Conservation (phyloP, 495 filamentous ascomycete species). For the Xeromyces bisporus region DNA sequence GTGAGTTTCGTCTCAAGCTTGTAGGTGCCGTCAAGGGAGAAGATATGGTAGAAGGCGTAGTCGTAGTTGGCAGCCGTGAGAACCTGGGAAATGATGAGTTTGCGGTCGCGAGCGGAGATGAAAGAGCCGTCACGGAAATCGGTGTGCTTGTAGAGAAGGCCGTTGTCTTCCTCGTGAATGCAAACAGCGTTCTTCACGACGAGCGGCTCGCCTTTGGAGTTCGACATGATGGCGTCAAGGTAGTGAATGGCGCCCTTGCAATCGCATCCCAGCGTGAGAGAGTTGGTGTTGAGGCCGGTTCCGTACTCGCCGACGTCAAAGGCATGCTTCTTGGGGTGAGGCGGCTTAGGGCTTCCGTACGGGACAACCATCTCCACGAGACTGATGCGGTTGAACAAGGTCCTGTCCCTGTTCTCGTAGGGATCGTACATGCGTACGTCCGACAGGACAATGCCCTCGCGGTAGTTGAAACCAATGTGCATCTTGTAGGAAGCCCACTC, state of each 20-base stretch:
- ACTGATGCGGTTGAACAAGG: slow-evolving; percentile 49
- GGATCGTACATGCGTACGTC: slow-evolving; percentile 32
- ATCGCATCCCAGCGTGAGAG: slow-evolving; percentile 51
- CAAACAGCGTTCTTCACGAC: slow-evolving; percentile 59
- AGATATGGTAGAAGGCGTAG: slow-evolving; percentile 39
- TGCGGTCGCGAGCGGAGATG: slow-evolving; percentile 48
- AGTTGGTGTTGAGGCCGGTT: slow-evolving; percentile 58
- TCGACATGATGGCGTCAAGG: slow-evolving; percentile 38
- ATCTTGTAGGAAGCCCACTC: slow-evolving; percentile 25
- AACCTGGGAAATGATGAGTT: slow-evolving; percentile 52
- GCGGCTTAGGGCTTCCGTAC: slow-evolving; percentile 54
- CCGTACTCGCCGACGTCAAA: slow-evolving; percentile 69
- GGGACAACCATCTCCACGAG: slow-evolving; percentile 68
- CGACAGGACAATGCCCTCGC: slow-evolving; percentile 53
- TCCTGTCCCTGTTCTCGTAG: slow-evolving; percentile 41
- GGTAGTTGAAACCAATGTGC: slow-evolving; percentile 52
- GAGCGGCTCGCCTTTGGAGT: slow-evolving; percentile 39
- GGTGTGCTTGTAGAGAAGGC: slow-evolving; percentile 69
- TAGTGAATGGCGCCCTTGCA: slow-evolving; percentile 66
- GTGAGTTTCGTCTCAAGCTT: slow-evolving; percentile 32
- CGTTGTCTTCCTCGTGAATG: slow-evolving; percentile 58
- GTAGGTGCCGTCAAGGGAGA: slow-evolving; percentile 33
- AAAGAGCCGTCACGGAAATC: slow-evolving; percentile 58
- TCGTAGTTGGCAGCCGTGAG: slow-evolving; percentile 49
- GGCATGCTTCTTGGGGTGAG: slow-evolving; percentile 61